Conservation (phyloP, 805 yeast species). For the Metschnikowia baotianmanensis region DNA sequence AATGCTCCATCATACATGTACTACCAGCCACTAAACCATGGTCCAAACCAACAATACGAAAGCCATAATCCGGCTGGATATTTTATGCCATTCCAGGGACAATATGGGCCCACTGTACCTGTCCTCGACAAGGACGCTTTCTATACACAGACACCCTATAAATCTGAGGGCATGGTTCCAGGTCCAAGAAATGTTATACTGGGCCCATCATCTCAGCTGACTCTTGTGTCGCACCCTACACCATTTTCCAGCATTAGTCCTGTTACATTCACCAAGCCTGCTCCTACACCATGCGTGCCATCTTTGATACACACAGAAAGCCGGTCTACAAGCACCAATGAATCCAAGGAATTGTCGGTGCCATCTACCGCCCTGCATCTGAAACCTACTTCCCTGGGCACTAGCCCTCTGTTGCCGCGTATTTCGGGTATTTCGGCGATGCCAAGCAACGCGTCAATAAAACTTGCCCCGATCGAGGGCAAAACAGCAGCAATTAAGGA, state of each 20-base stretch:
- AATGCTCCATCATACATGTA: slow-evolving; percentile 3
- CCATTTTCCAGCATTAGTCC: slow-evolving; percentile 5
- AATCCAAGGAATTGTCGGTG: neutral
- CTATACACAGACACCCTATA: neutral
- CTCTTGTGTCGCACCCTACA: neutral
- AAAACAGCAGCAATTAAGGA: neutral
- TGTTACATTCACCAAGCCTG: neutral
- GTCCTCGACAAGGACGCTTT: neutral
- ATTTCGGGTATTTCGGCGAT: neutral
- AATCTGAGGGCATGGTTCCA: neutral
- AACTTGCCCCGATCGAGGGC: slow-evolving; percentile 14
- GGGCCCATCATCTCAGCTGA: slow-evolving; percentile 1
- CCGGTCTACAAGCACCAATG: neutral
- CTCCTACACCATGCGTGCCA: slow-evolving; percentile 2
- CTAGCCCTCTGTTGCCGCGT: slow-evolving; percentile 4
- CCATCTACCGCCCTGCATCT: slow-evolving; percentile 4
- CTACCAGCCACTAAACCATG: slow-evolving; percentile 3
- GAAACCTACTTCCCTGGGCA: slow-evolving; percentile 5
- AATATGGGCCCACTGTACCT: neutral
- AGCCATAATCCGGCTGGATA: neutral
- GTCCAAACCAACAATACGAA: neutral
- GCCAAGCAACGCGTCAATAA: neutral
- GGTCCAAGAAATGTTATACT: slow-evolving; percentile 1
- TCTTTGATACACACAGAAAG: slow-evolving; percentile 4
- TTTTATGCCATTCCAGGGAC: slow-evolving; percentile 2